phyloP scores from a whole-genome alignment of 1,284 basidiomycete genomes.

The Tremellales sp. region DNA sequence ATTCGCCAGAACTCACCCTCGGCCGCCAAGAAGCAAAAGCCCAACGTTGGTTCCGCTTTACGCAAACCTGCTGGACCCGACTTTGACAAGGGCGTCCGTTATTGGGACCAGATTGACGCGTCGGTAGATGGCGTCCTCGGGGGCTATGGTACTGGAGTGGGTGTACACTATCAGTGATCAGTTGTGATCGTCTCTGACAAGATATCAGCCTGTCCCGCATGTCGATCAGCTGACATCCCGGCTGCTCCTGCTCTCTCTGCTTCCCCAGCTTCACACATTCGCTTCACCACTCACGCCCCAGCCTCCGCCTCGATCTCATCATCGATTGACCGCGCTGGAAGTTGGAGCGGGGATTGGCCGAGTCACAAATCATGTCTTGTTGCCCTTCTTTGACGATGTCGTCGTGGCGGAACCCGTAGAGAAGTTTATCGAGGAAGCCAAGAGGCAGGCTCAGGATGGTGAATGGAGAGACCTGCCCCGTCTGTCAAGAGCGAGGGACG shows the following conservation, averaged over 20 bases:
- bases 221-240: constrained; percentile 84
- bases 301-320: constrained; percentile 24
- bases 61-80: constrained; percentile 36
- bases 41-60: constrained; percentile 34
- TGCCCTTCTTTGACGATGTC: constrained; percentile 78
- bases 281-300: constrained; percentile 58
- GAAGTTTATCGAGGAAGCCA: constrained; percentile 68
- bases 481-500: constrained; percentile 12
- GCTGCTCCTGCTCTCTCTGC: constrained; percentile 72
- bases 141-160: constrained; percentile 48
- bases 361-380: constrained; percentile 76
- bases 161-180: constrained; percentile 10
- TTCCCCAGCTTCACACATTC: constrained; percentile 72
- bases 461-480: constrained; percentile 61
- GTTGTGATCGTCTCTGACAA: background rate
- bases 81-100: constrained; percentile 50
- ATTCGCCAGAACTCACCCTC: background rate
- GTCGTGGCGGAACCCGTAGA: constrained; percentile 81
- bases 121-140: constrained; percentile 52
- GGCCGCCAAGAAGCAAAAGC: constrained; percentile 15
- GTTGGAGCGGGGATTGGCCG: constrained; percentile 85
- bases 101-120: constrained; percentile 50
- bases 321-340: constrained; percentile 70
- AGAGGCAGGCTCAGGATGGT: constrained; percentile 50
- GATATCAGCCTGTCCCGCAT: constrained; percentile 61